A percentile compares a stretch with the other conserved stretches of the same genome.
phyloP scores from a whole-genome alignment of 495 filamentous ascomycete genomes.

The Elasticomyces elasticus region DNA sequence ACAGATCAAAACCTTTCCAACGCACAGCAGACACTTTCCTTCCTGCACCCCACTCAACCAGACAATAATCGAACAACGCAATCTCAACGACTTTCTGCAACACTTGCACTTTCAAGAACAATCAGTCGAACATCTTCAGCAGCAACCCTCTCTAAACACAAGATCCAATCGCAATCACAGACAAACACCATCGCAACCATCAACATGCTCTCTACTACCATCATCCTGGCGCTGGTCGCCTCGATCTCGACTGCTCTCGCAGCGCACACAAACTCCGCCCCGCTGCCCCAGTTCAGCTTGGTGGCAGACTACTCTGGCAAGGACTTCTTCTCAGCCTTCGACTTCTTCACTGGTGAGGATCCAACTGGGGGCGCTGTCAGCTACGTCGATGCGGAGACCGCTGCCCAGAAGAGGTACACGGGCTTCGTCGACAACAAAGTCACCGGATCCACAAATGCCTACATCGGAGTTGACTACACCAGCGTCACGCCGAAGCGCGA shows the following conservation, averaged over 20 bases:
- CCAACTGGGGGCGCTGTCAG: conserved; percentile 27
- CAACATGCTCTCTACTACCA: background rate
- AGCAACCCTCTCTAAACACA: too few species aligned
- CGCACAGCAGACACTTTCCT: too few species aligned
- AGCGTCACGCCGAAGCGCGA: conserved; percentile 7
- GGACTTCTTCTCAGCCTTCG: conserved; percentile 45
- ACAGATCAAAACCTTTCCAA: too few species aligned
- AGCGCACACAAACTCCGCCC: background rate
- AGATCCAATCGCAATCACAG: background rate
- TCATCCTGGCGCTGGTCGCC: conserved; percentile 19
- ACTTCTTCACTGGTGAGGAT: conserved; percentile 35
- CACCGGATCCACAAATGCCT: conserved; percentile 19
- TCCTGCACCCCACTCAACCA: too few species aligned
- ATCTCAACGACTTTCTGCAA: too few species aligned
- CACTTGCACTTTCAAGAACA: too few species aligned
- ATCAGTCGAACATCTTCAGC: too few species aligned
- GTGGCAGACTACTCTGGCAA: conserved; percentile 37
- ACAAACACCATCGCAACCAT: background rate
- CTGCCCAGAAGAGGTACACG: background rate
- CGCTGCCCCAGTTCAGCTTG: conserved; percentile 33
- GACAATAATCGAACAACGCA: too few species aligned
- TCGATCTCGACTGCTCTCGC: conserved; percentile 19
- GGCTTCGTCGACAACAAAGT: conserved; percentile 14
- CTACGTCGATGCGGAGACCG: conserved; percentile 17
- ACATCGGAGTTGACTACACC: conserved; percentile 15